Evolutionary conservation across 768 basidiomycete genomes (phyloP), one percentile per base, ranked within the genome.

Genomic region (Boletus barrowsii): DNA sequence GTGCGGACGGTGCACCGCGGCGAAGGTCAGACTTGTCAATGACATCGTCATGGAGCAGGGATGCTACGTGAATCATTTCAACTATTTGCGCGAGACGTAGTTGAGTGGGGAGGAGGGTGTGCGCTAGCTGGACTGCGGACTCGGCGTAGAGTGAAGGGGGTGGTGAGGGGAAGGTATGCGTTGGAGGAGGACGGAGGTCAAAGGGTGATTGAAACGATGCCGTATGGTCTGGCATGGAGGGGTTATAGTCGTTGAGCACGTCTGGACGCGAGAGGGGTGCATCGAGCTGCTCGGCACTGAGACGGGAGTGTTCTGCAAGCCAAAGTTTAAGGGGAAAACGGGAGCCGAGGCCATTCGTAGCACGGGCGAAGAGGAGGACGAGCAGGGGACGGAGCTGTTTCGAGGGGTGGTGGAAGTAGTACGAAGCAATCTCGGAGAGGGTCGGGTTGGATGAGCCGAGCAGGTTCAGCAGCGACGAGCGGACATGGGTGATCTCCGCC

Each of bases 41-140:
- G 49, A 98, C 93, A 63, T 89, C 88, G 76, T 99, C 93, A 68
- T 98, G 96, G n/a, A 99, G 76, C 11, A 93, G 79, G 4, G 90
- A 94, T 24, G 97, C 96, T 57, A 98, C 89, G 68, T 98, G 93
- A 47, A 99, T 90, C 93, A 98, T 97, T 70, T 99, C 97, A 49
- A 93, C 87, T 42, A 99, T 95, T 65, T 96, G 93, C 5, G 95
- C 96, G 33, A 99, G 83, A 30, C 95, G 87, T 30, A 88, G 74
- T 71, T 99, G 97, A 1, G 93, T 87, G 15, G 96, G 93, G 7
- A 99, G 82, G 5, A 72, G 60, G 0, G 71, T 62, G 20, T 71
- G 69, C 3, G 66, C 63, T 9, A 71, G 29, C 64, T 71, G 53
- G 57, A 57, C 40, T 64, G 59, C 42, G 10, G 67, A 48, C 3